These are phyloP conservation scores for Agarophyton chilense DNA, from an alignment of 23 red algal genomes.

Conservation along the genomic window DNA sequence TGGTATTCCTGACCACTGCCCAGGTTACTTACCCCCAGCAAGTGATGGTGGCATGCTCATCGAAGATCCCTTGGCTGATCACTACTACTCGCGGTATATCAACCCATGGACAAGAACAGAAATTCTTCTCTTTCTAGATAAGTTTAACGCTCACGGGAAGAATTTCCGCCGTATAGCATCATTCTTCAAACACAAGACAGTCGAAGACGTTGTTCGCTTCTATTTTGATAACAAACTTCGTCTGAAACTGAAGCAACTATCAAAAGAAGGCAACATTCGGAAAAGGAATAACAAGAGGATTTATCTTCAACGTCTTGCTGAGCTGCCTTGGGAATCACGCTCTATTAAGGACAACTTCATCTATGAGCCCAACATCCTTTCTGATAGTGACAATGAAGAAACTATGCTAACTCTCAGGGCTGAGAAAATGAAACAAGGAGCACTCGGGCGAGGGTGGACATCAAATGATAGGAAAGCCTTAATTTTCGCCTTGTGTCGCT, in stretches of 20 bases:
- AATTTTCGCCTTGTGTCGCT: slow-evolving; percentile 61
- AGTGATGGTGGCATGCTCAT: slow-evolving; percentile 66
- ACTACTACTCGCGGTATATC: slow-evolving; percentile 67
- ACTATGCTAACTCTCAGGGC: slow-evolving; percentile 19
- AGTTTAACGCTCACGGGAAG: slow-evolving; percentile 84
- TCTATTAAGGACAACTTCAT: slow-evolving; percentile 76
- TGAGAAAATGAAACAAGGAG: slow-evolving; percentile 22
- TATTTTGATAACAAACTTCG: slow-evolving; percentile 97
- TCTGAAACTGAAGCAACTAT: slow-evolving; percentile 77
- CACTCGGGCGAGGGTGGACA: slow-evolving; percentile 13
- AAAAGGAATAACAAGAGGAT: slow-evolving; percentile 40
- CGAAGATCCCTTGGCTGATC: slow-evolving; percentile 72
- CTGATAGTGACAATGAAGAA: slow-evolving; percentile 7
- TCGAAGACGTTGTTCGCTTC: slow-evolving; percentile 91
- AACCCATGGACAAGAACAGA: slow-evolving; percentile 89
- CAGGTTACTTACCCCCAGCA: slow-evolving; percentile 21
- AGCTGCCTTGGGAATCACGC: slow-evolving; percentile 52
- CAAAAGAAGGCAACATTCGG: slow-evolving; percentile 62
- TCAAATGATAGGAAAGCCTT: slow-evolving; percentile 39
- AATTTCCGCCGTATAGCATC: slow-evolving; percentile 88
- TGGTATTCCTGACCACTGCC: slow-evolving; percentile 75
- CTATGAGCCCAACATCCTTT: slow-evolving; percentile 11
- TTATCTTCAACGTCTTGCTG: slow-evolving; percentile 26
- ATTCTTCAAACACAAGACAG: slow-evolving; percentile 88
- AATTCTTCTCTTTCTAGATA: slow-evolving; percentile 79